Base-by-base conservation (phyloP, 441 rosid genomes). In the Dalechampia spathulata region DNA sequence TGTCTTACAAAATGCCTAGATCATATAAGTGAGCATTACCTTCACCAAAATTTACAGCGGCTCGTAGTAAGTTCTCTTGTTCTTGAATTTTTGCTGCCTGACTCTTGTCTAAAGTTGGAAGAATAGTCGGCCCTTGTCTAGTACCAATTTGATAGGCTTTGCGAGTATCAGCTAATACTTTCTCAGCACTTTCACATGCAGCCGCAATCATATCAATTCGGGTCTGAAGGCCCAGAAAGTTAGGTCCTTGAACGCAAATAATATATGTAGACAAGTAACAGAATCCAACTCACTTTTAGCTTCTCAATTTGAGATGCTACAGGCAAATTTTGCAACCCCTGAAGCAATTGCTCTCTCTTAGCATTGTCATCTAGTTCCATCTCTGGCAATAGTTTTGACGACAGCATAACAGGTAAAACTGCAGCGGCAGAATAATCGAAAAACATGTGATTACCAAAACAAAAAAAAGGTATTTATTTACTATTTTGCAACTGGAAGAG, bases 351-450 rank as follows among this genome's bases (percentile, higher is more conserved):
- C 67, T 87, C 98, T 61, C 82, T 83, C 76, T 86, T 87, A 28
- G 76, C 67, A 49, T 78, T 94, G 56, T 94, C 91, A 58, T 90
- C 92, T 47, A 64, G 49, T 80, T 94, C 99, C 95, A 90, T 94
- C 83, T 90, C 96, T 2, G 96, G 96, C 32, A 90, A 70, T 68
- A 86, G 67, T 73, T 94, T 94, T 2, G 99, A 77, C 17, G 99
- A 90, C 57, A 94, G 73, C 99, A 94, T 94, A 68, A 94, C 96
- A 0, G 98, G 99, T 40, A 94, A 78, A 75, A 87, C 98, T 94
- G 80, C 64, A 68, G 54, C 42, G 64, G 61, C 38, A 45, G 34
- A 36, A 52, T 32, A 21, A 23, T 26, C n/a, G n/a, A 62, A 28
- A 49, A 39, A 11, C 14, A 38, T 19, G 21, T 37, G n/a, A 26